Evolutionary conservation across 345 rosid genomes (phyloP), one percentile per base, ranked within the genome.

Genomic region (Brassica incana): DNA sequence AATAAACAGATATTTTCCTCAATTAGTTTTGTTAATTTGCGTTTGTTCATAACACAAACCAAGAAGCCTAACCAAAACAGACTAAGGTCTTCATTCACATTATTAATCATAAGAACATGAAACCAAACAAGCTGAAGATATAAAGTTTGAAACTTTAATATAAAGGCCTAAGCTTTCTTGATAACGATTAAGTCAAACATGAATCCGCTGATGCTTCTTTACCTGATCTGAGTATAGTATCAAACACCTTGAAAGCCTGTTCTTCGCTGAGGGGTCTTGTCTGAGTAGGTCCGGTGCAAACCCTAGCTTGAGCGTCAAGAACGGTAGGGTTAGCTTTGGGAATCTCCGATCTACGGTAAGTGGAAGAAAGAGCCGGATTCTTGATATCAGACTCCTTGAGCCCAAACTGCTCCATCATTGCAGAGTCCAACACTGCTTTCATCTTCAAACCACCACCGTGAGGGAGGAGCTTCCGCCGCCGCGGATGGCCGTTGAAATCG

Each of bases 221-320:
- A 89, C 98, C 95, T 83, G 98, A 93, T 90, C 83, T 86, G 23
- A 94, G 74, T 25, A 94, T 91, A 35, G 95, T 88, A 23, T 90
- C 95, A 75, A 93, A 80, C 27, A 89, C 97, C 77, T 85, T 87
- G 36, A 87, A 85, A 38, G 97, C 95, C 65, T 92, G 98, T 5
- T 90, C 90, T 75, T 90, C 94, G 23, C 40, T 85, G 2, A 95
- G 89, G 23, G 97, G 94, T 71, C 68, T 87, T 75, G 98, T 95
- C 86, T 90, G 97, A 3, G 92, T 88, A 12, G 98, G 99, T 10
- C 99, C 99, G 0, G 98, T 95, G 76, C 98, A 95, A 85, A 95
- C 96, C 92, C 90, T 92, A 83, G 94, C 88, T 81, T 92, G 99
- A 58, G 99, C 99, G 12, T 95, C 99, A 25, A 89, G 90, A 77